These are phyloP conservation scores for Coemansia sp. DNA, from an alignment of 371 early-diverging fungal species.

Conservation along the genomic window DNA sequence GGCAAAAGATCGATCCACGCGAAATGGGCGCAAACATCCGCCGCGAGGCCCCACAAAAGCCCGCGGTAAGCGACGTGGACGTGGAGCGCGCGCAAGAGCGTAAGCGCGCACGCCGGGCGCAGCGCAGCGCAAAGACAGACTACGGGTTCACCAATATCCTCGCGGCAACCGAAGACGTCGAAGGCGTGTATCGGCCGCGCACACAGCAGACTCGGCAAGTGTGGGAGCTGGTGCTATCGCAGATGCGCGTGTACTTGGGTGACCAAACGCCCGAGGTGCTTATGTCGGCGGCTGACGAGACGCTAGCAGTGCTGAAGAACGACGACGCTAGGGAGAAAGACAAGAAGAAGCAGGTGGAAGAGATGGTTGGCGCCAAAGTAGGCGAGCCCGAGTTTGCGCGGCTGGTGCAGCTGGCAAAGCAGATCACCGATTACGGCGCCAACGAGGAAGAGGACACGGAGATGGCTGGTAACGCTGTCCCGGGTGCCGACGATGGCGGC, in stretches of 20 bases:
- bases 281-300: slow-evolving; percentile 85
- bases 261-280: slow-evolving; percentile 90
- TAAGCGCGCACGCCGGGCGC: slow-evolving; percentile 22
- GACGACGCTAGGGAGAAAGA: slow-evolving; percentile 85
- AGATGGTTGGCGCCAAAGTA: slow-evolving; percentile 63
- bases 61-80: slow-evolving; percentile 10
- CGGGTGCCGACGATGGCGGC: slow-evolving; percentile 56
- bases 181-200: slow-evolving; percentile 87
- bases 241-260: slow-evolving; percentile 78
- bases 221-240: slow-evolving; percentile 85
- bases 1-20: slow-evolving; percentile 81
- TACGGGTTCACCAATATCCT: slow-evolving; percentile 82
- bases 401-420: slow-evolving; percentile 87
- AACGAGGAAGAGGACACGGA: slow-evolving; percentile 10
- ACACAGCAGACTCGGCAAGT: slow-evolving; percentile 92
- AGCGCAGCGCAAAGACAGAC: slow-evolving; percentile 59
- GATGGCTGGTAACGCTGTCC: slow-evolving; percentile 10
- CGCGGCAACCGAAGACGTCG: slow-evolving; percentile 90
- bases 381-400: slow-evolving; percentile 80
- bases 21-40: slow-evolving; percentile 84
- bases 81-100: slow-evolving; percentile 1
- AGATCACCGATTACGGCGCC: slow-evolving; percentile 81
- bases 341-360: slow-evolving; percentile 81
- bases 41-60: slow-evolving; percentile 55
- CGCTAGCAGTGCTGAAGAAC: slow-evolving; percentile 81